A percentile compares a stretch with the other conserved stretches of the same genome.
Evolutionary conservation across 2,329 filamentous ascomycete species (phyloP).

Genomic region (Trichoderma sp.): DNA sequence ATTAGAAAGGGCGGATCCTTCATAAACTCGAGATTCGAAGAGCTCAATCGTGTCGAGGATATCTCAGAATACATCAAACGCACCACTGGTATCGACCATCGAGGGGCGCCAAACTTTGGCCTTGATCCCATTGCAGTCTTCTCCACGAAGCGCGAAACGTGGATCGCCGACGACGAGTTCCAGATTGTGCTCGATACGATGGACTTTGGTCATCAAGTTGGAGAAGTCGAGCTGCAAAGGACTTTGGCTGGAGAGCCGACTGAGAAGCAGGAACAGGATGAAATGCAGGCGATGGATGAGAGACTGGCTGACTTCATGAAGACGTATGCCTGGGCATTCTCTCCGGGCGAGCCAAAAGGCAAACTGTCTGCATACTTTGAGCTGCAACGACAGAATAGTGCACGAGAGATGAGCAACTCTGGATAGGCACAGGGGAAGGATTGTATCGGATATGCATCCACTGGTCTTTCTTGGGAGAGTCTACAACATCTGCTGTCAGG

Average conservation of each 20-base stretch:
- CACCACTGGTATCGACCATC: neutral
- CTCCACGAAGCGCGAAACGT: neutral
- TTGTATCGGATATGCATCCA: neutral
- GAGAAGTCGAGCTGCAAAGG: conserved; percentile 8
- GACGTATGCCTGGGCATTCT: neutral
- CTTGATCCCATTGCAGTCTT: neutral
- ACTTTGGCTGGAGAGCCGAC: neutral
- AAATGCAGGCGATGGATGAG: neutral
- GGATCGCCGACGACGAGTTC: conserved; percentile 5
- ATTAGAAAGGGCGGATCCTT: neutral
- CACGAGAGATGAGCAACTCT: neutral
- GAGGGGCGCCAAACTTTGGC: neutral
- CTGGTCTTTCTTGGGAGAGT: neutral
- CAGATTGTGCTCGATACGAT: neutral
- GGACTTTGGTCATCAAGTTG: conserved; percentile 9
- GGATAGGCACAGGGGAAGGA: too few relatives aligned
- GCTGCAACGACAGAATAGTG: neutral
- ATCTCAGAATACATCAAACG: neutral
- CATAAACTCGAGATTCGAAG: neutral
- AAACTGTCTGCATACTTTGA: conserved; percentile 13
- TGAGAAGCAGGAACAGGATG: neutral
- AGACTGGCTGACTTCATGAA: neutral
- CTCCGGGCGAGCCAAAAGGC: neutral
- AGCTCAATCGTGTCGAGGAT: neutral
- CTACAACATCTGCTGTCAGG: neutral